Conservation (phyloP, 2,329 filamentous ascomycete species). For the Epichloe glyceriae region DNA sequence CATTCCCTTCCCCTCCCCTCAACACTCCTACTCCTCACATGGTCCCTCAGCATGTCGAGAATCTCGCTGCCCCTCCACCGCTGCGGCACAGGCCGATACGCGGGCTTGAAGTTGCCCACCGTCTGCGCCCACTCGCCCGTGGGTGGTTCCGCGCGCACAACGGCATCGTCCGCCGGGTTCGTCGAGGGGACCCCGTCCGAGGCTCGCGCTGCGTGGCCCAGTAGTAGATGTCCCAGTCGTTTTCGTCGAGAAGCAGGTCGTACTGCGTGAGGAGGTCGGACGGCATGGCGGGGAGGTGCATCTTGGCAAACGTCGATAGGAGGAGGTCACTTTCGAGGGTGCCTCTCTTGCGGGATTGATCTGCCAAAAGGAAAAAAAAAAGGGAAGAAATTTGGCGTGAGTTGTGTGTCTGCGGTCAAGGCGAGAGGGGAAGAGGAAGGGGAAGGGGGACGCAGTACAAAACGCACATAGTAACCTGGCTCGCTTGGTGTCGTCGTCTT, state of each 20-base stretch:
- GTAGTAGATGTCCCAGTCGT: conserved; percentile 99
- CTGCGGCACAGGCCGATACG: conserved; percentile 77
- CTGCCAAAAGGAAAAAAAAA: conserved; percentile 29
- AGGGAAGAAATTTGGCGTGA: background rate
- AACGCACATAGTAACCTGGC: conserved; percentile 63
- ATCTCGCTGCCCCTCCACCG: conserved; percentile 80
- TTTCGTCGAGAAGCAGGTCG: conserved; percentile 91
- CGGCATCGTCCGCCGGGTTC: conserved; percentile 18
- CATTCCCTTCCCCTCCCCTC: conserved; percentile 33
- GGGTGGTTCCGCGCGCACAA: conserved; percentile 22
- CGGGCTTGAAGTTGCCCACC: conserved; percentile 83
- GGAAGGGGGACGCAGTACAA: background rate
- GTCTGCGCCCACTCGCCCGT: conserved; percentile 93
- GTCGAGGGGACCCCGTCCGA: conserved; percentile 33
- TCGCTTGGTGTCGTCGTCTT: conserved; percentile 75
- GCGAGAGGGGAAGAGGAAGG: conserved; percentile 7
- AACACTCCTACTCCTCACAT: conserved; percentile 54
- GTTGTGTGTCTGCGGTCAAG: background rate
- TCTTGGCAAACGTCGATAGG: conserved; percentile 85
- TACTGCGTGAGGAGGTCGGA: conserved; percentile 65
- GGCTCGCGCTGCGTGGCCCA: conserved; percentile 80
- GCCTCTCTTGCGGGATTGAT: conserved; percentile 93
- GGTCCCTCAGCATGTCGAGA: conserved; percentile 59
- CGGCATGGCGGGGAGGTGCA: conserved; percentile 63
- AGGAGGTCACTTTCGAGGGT: conserved; percentile 93